Evolutionary conservation across 2,329 filamentous ascomycete genomes (phyloP), one percentile per base, ranked within the genome.

Genomic region (Calonectria crousiana): DNA sequence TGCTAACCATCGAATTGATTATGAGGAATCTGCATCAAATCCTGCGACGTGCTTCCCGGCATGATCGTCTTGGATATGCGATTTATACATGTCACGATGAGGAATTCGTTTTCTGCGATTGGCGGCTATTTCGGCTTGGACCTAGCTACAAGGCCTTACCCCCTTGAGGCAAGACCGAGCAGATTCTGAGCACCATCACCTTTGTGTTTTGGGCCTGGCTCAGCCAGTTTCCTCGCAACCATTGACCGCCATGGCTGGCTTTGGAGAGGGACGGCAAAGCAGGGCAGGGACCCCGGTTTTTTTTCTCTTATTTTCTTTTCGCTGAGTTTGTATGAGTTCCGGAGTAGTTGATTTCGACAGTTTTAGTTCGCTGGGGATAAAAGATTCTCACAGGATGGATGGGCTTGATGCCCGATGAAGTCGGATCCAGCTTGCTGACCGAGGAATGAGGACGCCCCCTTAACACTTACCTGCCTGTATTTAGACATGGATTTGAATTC

Each of bases 321-420:
- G 32, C 66, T 75, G 73, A 75, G 71, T 76, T 78, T 80, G 79
- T 80, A 82, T 78, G 80, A 81, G 62, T 80, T 77, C 69, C 66
- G 77, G 78, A 74, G 78, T 67, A 73, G 74, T 72, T 69, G 74
- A 73, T 70, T 74, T 78, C 76, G 69, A 71, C 72, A 69, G 75
- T 78, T 78, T 68, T 69, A 77, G 74, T 73, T 76, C 67, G 71
- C 32, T 65, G 52, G 69, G 71, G 75, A 72, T 62, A 32, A 65
- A 67, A 75, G 68, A 74, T 75, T 72, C 69, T 77, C 69, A 32
- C 60, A 69, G 77, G 68, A 47, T 70, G 72, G 72, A 70, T 34
- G 60, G 74, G 74, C 67, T 73, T 64, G 36, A 65, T 70, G 73
- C 73, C 73, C 34, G 11, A 53, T 30, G 47, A 32, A 69, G 32